Conservation (phyloP, 1,284 basidiomycete species). For the Xerocomus minutiporus region DNA sequence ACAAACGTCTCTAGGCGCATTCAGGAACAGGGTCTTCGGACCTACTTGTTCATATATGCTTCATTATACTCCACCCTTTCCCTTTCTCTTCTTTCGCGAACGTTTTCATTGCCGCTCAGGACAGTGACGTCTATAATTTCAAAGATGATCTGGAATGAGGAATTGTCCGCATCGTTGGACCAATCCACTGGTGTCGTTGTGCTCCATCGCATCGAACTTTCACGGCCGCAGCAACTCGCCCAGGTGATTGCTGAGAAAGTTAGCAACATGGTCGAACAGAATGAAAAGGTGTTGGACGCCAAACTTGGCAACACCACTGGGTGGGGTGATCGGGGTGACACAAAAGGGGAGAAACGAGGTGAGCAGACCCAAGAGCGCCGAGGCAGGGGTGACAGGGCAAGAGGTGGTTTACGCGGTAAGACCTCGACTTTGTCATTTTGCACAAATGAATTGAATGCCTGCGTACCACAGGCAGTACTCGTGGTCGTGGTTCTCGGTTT, state of each 20-base stretch:
- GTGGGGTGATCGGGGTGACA: constrained; percentile 67
- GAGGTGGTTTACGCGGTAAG: constrained; percentile 49
- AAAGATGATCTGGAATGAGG: constrained; percentile 99
- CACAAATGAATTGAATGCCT: constrained; percentile 1
- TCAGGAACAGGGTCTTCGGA: constrained; percentile 95
- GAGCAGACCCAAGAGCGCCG: constrained; percentile 72
- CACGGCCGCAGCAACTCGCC: constrained; percentile 86
- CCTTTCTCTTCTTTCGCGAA: constrained; percentile 79
- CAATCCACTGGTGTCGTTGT: constrained; percentile 83
- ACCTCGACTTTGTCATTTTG: not conserved
- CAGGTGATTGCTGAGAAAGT: constrained; percentile 88
- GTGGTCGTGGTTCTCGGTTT: constrained; percentile 70
- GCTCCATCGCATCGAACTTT: constrained; percentile 86
- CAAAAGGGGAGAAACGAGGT: constrained; percentile 73
- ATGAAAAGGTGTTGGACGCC: constrained; percentile 89
- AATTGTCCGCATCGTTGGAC: constrained; percentile 90
- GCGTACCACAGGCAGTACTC: constrained; percentile 45
- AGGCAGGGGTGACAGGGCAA: constrained; percentile 61
- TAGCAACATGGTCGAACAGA: constrained; percentile 86
- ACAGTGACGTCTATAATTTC: constrained; percentile 90
- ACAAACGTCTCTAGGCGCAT: constrained; percentile 64
- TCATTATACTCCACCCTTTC: constrained; percentile 92
- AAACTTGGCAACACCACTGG: constrained; percentile 71
- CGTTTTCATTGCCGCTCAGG: constrained; percentile 79
- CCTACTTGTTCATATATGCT: constrained; percentile 98